These are phyloP conservation scores for Solanum neorickii DNA, from an alignment of 257 asterid genomes.

Conservation along the genomic window DNA sequence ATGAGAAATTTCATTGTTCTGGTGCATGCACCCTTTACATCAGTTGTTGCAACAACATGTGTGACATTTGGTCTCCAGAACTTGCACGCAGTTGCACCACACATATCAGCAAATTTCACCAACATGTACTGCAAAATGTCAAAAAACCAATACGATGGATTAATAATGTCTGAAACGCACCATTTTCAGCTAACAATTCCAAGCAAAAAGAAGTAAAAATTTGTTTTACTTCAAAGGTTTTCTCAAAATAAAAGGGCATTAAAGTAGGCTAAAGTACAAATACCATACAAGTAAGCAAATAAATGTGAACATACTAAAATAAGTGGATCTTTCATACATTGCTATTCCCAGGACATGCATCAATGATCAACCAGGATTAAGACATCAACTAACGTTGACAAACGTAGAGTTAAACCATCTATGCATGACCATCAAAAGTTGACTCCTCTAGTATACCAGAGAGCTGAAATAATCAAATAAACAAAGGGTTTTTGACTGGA, in stretches of 20 bases:
- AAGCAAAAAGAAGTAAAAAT: not conserved
- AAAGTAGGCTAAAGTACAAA: not conserved
- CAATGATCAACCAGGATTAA: not conserved
- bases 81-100: constrained; percentile 65
- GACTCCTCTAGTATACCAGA: not conserved
- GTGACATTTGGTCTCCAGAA: constrained; percentile 66
- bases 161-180: not conserved
- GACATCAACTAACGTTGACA: not conserved
- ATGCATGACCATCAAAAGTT: not conserved
- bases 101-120: constrained; percentile 36
- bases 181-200: not conserved
- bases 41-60: constrained; percentile 78
- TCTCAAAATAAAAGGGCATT: not conserved
- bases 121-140: constrained; percentile 35
- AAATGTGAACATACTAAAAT: not conserved
- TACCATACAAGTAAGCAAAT: not conserved
- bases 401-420: not conserved
- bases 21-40: constrained; percentile 69
- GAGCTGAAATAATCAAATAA: not conserved
- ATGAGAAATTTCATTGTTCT: constrained; percentile 80
- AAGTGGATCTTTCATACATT: not conserved
- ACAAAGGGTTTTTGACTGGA: not conserved
- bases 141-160: constrained; percentile 4
- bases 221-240: not conserved
- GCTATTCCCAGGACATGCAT: not conserved